Percentiles rank a stretch among this genome's conserved stretches.
These are phyloP conservation scores for Flammula alnicola DNA, from an alignment of 1,284 basidiomycete genomes.

Conservation along the genomic window DNA sequence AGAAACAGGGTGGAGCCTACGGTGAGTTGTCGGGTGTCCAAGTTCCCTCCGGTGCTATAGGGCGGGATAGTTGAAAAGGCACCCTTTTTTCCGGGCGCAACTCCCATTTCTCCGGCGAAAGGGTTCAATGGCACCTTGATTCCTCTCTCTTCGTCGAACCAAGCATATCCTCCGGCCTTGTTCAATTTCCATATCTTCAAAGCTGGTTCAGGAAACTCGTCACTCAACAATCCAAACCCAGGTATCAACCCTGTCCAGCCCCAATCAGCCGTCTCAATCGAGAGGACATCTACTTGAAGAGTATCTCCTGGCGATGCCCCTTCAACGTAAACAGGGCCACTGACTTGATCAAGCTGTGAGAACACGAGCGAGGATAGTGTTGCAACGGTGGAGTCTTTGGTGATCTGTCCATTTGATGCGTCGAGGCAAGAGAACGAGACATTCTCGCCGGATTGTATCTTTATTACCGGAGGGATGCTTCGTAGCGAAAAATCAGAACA, in stretches of 20 bases:
- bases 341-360: conserved; percentile 58
- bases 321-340: conserved; percentile 58
- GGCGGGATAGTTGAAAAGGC: conserved; percentile 66
- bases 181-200: conserved; percentile 60
- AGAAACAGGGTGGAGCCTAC: conserved; percentile 58
- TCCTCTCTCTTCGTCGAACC: conserved; percentile 46
- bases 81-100: conserved; percentile 55
- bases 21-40: conserved; percentile 61
- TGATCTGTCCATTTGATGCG: conserved; percentile 64
- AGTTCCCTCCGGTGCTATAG: conserved; percentile 62
- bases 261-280: conserved; percentile 57
- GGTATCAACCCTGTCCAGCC: conserved; percentile 65
- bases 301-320: conserved; percentile 59
- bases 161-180: conserved; percentile 44
- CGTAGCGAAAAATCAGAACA: not conserved
- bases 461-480: conserved; percentile 57
- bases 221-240: conserved; percentile 60
- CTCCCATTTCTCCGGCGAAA: conserved; percentile 70
- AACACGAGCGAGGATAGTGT: conserved; percentile 47
- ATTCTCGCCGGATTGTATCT: conserved; percentile 54
- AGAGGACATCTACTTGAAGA: conserved; percentile 59
- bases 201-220: conserved; percentile 54
- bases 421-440: conserved; percentile 65
- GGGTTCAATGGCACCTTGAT: conserved; percentile 55
- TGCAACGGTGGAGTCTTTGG: conserved; percentile 41